Evolutionary conservation across 208 protist species (phyloP), one percentile per base, ranked within the genome.

Genomic region (Acanthamoeba culbertsoni): DNA sequence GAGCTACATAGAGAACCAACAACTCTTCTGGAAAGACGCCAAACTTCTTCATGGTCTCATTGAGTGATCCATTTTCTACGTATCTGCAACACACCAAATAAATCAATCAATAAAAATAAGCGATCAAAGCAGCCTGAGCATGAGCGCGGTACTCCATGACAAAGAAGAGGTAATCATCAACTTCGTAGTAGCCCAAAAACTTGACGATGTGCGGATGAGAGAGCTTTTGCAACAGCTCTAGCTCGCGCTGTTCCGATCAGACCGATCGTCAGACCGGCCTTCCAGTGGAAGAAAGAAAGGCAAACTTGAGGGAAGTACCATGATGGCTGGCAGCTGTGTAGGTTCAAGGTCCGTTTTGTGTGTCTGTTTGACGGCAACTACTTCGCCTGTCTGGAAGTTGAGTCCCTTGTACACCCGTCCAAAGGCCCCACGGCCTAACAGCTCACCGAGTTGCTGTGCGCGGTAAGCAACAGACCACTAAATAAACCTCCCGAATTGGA

Each of bases 31-130:
- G 97, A 51, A 99, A 96, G 28, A 95, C 45, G 37, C 97, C 98
- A 96, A 98, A 98, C 89, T 97, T 97, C 93, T 98, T 98, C 33
- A 98, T 91, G 26, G 98, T 95, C 33, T 93, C 92, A 40, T 97
- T 86, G 23, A 99, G 95, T 35, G 98, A 98, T 14, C 98, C 98
- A 53, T 97, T 98, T 82, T 98, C 97, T 20, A 97, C 77, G 63
- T 96, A 97, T 37, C 96, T 96, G 14, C 2, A 86, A n/a, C 2
- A 31, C 26, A 53, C 14, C 20, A 77, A 16, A 14, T 43, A 5
- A 53, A 3, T 5, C 28, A 53, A 5, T 28, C 4, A 31, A 82
- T 45, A 26, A 12, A 2, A 59, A 18, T 46, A 23, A 90, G 16
- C 96, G 94, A 82, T 75, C 31, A 43, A 1, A 28, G n/a, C 0